These are phyloP conservation scores for Xenosphaeropsis pyriputrescens DNA, from an alignment of 2,329 filamentous ascomycete genomes.

Conservation along the genomic window DNA sequence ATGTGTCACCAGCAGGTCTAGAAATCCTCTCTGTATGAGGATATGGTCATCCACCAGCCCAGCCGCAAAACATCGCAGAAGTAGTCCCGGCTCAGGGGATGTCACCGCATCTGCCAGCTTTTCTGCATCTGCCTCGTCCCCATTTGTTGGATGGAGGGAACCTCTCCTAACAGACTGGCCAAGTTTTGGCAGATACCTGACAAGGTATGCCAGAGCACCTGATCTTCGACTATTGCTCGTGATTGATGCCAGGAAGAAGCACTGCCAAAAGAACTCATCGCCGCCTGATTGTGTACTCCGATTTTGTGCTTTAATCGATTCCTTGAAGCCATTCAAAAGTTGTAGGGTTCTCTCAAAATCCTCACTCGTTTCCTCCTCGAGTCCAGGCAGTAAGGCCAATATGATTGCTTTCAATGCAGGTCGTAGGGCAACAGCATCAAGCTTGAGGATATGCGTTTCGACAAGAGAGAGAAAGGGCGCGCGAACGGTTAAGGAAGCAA, in stretches of 20 bases:
- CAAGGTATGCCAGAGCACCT: constrained; percentile 77
- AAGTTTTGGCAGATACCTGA: constrained; percentile 63
- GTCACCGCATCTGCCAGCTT: constrained; percentile 54
- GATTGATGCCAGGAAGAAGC: constrained; percentile 84
- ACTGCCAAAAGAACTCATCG: constrained; percentile 96
- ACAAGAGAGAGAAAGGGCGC: constrained; percentile 74
- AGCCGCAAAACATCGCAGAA: constrained; percentile 83
- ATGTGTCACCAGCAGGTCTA: constrained; percentile 84
- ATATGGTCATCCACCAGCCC: constrained; percentile 79
- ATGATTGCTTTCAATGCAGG: constrained; percentile 86
- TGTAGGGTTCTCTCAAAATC: constrained; percentile 83
- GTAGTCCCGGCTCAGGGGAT: constrained; percentile 77
- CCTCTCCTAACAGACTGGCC: constrained; percentile 25
- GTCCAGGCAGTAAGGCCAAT: constrained; percentile 72
- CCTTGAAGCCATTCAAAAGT: constrained; percentile 65
- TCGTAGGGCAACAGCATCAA: constrained; percentile 58
- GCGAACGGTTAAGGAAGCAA: constrained; percentile 84
- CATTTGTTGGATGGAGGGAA: constrained; percentile 13
- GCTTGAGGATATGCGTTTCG: constrained; percentile 61
- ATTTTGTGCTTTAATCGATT: constrained; percentile 40
- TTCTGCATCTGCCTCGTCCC: constrained; percentile 27
- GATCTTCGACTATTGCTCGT: constrained; percentile 75
- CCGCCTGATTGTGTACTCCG: constrained; percentile 42
- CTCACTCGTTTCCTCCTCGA: constrained; percentile 94
- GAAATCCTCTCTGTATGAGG: constrained; percentile 83